phyloP scores from a whole-genome alignment of 148 eudicot species.

The Spergularia bocconei region DNA sequence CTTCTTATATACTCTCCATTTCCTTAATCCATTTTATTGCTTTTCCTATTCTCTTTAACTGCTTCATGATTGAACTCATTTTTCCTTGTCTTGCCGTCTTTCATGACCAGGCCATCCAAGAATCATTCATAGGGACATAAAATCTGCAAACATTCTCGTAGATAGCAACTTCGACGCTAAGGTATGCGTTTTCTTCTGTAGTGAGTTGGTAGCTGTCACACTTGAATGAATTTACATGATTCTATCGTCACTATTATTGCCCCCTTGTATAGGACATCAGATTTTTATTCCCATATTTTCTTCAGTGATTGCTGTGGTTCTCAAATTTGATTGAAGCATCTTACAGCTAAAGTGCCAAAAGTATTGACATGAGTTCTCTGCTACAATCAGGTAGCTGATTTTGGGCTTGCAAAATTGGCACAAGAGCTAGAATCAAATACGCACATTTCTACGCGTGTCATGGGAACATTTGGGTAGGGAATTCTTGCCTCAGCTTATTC shows the following conservation, averaged over 20 bases:
- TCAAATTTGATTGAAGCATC: neutral
- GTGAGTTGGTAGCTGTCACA: neutral
- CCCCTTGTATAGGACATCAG: neutral
- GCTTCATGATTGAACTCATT: neutral
- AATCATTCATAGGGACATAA: slow-evolving; percentile 83
- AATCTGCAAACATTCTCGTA: slow-evolving; percentile 69
- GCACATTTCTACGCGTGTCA: slow-evolving; percentile 51
- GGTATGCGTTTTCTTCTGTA: slow-evolving; percentile 40
- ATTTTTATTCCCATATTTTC: neutral
- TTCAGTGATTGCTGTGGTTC: neutral
- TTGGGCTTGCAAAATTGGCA: slow-evolving; percentile 51
- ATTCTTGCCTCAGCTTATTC: neutral
- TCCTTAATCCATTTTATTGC: neutral
- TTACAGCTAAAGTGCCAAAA: neutral
- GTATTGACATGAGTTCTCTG: slow-evolving; percentile 1
- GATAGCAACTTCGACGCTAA: slow-evolving; percentile 80
- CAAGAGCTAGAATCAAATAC: slow-evolving; percentile 45
- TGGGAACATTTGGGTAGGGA: slow-evolving; percentile 54
- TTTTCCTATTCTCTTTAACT: slow-evolving; percentile 4
- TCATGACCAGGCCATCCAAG: slow-evolving; percentile 62
- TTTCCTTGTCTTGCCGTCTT: slow-evolving; percentile 12
- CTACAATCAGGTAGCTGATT: slow-evolving; percentile 43
- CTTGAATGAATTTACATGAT: neutral
- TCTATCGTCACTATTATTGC: neutral
- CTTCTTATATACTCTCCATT: neutral